A percentile compares a stretch with the other conserved stretches of the same genome.
Conservation (phyloP, 1,284 basidiomycete genomes). For the Blastosporella zonata region DNA sequence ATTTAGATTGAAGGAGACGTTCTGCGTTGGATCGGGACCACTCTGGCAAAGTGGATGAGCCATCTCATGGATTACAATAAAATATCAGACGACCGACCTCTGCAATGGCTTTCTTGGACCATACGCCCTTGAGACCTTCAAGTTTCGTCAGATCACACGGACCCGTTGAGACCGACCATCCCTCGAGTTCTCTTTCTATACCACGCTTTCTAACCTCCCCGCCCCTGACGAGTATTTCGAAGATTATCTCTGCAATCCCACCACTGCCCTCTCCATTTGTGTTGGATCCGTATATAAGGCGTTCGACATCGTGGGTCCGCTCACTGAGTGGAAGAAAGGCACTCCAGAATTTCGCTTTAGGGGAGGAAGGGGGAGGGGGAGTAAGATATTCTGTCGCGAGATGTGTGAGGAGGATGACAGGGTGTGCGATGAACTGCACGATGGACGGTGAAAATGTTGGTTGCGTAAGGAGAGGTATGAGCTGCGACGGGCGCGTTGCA, state of each 20-base stretch:
- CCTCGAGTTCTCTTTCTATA: conserved; percentile 62
- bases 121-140: conserved; percentile 46
- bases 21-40: conserved; percentile 55
- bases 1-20: conserved; percentile 80
- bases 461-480: conserved; percentile 55
- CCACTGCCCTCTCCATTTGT: conserved; percentile 46
- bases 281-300: conserved; percentile 52
- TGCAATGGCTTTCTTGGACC: conserved; percentile 34
- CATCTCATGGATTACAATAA: not conserved
- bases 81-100: conserved; percentile 36
- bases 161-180: conserved; percentile 44
- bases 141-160: conserved; percentile 49
- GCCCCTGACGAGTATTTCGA: conserved; percentile 61
- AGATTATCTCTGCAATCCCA: conserved; percentile 45
- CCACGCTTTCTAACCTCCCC: conserved; percentile 43
- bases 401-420: conserved; percentile 59
- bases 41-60: conserved; percentile 26
- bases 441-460: conserved; percentile 67
- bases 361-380: conserved; percentile 59
- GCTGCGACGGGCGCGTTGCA: conserved; percentile 45
- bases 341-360: conserved; percentile 70
- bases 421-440: conserved; percentile 63
- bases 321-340: conserved; percentile 67
- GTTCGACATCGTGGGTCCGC: conserved; percentile 56
- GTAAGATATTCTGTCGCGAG: conserved; percentile 66